These are phyloP conservation scores for Alternaria atra DNA, from an alignment of 2,329 filamentous ascomycete species.

Conservation along the genomic window DNA sequence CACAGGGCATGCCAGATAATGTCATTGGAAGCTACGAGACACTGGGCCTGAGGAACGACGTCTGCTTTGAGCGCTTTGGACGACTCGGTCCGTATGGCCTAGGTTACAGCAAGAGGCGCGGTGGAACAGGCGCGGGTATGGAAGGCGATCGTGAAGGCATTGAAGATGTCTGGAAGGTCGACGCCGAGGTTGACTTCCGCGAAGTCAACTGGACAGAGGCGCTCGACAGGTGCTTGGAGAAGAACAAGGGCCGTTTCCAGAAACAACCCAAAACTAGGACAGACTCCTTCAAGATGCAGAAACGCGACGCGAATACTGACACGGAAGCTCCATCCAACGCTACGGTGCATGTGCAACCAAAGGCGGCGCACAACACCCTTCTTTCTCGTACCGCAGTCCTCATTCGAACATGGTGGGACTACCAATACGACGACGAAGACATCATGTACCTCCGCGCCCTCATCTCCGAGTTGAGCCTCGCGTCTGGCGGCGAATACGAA, in stretches of 20 bases:
- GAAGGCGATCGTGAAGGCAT: conserved; percentile 83
- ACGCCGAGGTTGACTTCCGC: conserved; percentile 78
- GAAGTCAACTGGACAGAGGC: conserved; percentile 80
- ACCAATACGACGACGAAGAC: conserved; percentile 80
- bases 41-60: conserved; percentile 78
- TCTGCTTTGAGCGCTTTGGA: conserved; percentile 94
- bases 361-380: conserved; percentile 45
- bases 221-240: conserved; percentile 75
- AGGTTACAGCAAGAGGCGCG: conserved; percentile 80
- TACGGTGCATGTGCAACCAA: conserved; percentile 30
- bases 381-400: conserved; percentile 77
- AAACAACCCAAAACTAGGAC: conserved; percentile 45
- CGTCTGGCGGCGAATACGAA: conserved; percentile 81
- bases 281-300: conserved; percentile 54
- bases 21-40: conserved; percentile 87
- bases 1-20: conserved; percentile 83
- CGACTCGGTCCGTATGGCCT: conserved; percentile 88
- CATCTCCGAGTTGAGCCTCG: conserved; percentile 78
- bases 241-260: conserved; percentile 75
- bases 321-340: conserved; percentile 12
- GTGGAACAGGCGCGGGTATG: conserved; percentile 85
- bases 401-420: conserved; percentile 83
- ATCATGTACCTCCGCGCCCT: conserved; percentile 83
- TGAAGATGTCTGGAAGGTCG: conserved; percentile 78
- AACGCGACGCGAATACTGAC: conserved; percentile 15